These are phyloP conservation scores for Penicillium brevicompactum DNA, from an alignment of 2,329 filamentous ascomycete genomes.

Conservation along the genomic window DNA sequence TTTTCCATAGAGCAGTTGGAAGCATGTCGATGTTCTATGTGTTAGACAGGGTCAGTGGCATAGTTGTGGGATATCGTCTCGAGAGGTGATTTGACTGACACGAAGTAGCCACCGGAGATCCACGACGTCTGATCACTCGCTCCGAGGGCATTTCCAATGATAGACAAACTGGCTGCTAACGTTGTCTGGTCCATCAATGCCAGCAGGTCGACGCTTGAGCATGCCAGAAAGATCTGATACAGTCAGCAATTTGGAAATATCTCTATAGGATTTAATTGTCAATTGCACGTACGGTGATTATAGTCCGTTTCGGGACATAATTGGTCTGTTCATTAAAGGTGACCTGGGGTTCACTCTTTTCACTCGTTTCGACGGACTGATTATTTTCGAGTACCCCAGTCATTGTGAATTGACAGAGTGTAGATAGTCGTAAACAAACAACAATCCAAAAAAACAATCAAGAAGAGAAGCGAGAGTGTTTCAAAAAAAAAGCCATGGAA, in stretches of 20 bases:
- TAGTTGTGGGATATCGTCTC: neutral
- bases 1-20: constrained; percentile 65
- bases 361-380: constrained; percentile 1
- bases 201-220: constrained; percentile 57
- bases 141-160: constrained; percentile 54
- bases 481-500: neutral
- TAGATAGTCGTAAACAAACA: neutral
- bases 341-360: constrained; percentile 14
- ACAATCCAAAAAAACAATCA: neutral
- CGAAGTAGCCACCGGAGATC: constrained; percentile 60
- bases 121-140: constrained; percentile 56
- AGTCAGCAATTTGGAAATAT: neutral
- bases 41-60: neutral
- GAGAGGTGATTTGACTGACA: constrained; percentile 43
- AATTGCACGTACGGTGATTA: constrained; percentile 50
- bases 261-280: neutral
- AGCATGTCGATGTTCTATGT: constrained; percentile 68
- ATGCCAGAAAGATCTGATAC: constrained; percentile 58
- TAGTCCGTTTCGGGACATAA: constrained; percentile 54
- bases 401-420: constrained; percentile 9
- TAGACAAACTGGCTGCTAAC: constrained; percentile 57
- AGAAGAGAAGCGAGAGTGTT: neutral
- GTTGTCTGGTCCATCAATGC: constrained; percentile 63
- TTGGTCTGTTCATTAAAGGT: constrained; percentile 59
- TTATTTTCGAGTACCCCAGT: constrained; percentile 14